Conservation (phyloP, 139 green algal species). For the Asterochloris sp. region DNA sequence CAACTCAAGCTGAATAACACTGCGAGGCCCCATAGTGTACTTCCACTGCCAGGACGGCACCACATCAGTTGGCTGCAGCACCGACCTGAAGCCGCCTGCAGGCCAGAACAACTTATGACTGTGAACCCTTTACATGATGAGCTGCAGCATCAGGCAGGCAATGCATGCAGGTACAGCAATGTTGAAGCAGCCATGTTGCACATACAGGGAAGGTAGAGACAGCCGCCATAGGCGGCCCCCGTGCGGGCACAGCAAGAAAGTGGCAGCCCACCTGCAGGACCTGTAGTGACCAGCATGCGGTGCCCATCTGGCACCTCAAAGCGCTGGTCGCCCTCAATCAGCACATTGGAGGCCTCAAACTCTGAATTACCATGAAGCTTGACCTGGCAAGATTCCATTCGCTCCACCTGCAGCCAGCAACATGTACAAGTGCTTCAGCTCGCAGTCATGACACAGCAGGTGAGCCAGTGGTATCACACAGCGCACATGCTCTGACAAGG, state of each 20-base stretch:
- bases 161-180: too few relatives aligned
- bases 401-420: slow-evolving; percentile 36
- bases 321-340: slow-evolving; percentile 33
- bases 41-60: slow-evolving; percentile 56
- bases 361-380: slow-evolving; percentile 81
- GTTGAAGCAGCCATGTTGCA: slow-evolving; percentile 5
- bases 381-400: slow-evolving; percentile 64
- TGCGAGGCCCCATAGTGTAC: slow-evolving; percentile 36
- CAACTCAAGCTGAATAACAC: slow-evolving; percentile 23
- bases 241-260: too few relatives aligned
- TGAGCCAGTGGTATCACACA: too few relatives aligned
- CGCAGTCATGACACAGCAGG: too few relatives aligned
- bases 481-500: background rate
- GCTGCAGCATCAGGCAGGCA: too few relatives aligned
- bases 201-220: background rate
- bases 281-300: slow-evolving; percentile 58
- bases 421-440: background rate
- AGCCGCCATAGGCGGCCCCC: too few relatives aligned
- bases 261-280: background rate
- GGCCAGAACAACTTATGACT: too few relatives aligned
- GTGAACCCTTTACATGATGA: too few relatives aligned
- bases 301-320: slow-evolving; percentile 84
- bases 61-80: background rate
- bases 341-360: slow-evolving; percentile 80
- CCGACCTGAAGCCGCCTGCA: slow-evolving; percentile 4